These are phyloP conservation scores for Tephrocybe sp. DNA, from an alignment of 768 basidiomycete genomes.

Conservation along the genomic window DNA sequence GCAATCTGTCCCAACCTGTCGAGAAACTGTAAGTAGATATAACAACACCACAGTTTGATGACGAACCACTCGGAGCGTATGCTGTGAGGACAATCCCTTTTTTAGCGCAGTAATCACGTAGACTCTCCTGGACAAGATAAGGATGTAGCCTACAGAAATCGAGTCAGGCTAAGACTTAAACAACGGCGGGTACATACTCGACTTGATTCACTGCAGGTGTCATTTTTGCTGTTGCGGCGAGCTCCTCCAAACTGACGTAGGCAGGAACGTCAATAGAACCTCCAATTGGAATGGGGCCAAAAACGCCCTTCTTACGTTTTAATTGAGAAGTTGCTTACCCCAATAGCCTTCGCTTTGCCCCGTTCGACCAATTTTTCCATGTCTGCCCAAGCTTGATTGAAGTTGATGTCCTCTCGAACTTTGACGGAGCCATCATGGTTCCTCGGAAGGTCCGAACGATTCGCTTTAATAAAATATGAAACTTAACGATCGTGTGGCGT, in stretches of 20 bases:
- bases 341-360: conserved; percentile 49
- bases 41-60: not conserved
- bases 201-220: conserved; percentile 48
- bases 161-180: not conserved
- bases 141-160: conserved; percentile 39
- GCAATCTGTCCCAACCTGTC: conserved; percentile 41
- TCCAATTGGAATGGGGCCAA: not conserved
- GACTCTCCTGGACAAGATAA: conserved; percentile 47
- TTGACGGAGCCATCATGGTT: conserved; percentile 35
- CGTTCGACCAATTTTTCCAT: conserved; percentile 48
- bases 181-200: conserved; percentile 30
- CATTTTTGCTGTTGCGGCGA: conserved; percentile 40
- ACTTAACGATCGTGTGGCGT: not conserved
- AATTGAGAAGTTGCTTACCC: conserved; percentile 60
- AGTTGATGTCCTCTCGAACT: conserved; percentile 27
- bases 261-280: not conserved
- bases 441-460: conserved; percentile 20
- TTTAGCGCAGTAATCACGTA: conserved; percentile 43
- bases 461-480: conserved; percentile 6
- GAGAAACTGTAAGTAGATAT: not conserved
- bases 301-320: conserved; percentile 38
- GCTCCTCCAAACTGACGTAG: conserved; percentile 38
- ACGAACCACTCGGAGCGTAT: conserved; percentile 45
- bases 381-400: conserved; percentile 47
- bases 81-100: conserved; percentile 51